Conservation (phyloP, 805 yeast species). For the Barnettozyma sp. region DNA sequence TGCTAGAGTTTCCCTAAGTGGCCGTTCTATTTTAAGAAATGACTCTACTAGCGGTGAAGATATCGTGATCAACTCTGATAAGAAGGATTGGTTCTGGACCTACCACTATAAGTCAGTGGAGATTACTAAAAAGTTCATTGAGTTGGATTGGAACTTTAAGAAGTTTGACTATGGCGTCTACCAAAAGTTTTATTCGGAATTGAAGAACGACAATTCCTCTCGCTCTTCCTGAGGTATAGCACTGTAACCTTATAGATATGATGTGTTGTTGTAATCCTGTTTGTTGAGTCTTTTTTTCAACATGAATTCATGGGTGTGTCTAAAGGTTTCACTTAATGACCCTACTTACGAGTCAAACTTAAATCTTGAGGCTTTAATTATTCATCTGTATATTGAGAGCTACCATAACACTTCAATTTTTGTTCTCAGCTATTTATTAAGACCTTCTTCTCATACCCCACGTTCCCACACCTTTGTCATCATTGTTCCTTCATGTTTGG, state of each 20-base stretch:
- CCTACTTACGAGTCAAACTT: too few species aligned
- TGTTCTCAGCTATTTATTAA: background rate
- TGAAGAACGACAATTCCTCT: conserved; percentile 16
- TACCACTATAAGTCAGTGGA: conserved; percentile 52
- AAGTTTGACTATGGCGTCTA: conserved; percentile 47
- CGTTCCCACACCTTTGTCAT: too few species aligned
- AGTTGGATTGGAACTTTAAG: conserved; percentile 55
- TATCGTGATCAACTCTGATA: conserved; percentile 35
- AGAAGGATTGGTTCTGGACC: conserved; percentile 36
- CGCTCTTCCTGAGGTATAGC: conserved; percentile 1
- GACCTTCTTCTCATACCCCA: too few species aligned
- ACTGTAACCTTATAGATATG: too few species aligned
- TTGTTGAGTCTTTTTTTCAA: background rate
- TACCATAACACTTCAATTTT: too few species aligned
- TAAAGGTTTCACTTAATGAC: too few species aligned
- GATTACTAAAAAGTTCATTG: conserved; percentile 53
- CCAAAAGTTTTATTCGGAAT: conserved; percentile 28
- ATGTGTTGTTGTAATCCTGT: background rate
- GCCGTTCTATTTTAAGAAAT: conserved; percentile 7
- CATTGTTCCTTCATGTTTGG: too few species aligned
- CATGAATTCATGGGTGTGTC: too few species aligned
- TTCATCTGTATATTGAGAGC: too few species aligned
- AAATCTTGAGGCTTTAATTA: too few species aligned
- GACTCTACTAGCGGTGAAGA: conserved; percentile 9
- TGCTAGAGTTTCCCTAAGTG: conserved; percentile 9